Conservation (phyloP, 2,329 filamentous ascomycete species). For the Neospermospora avenae region DNA sequence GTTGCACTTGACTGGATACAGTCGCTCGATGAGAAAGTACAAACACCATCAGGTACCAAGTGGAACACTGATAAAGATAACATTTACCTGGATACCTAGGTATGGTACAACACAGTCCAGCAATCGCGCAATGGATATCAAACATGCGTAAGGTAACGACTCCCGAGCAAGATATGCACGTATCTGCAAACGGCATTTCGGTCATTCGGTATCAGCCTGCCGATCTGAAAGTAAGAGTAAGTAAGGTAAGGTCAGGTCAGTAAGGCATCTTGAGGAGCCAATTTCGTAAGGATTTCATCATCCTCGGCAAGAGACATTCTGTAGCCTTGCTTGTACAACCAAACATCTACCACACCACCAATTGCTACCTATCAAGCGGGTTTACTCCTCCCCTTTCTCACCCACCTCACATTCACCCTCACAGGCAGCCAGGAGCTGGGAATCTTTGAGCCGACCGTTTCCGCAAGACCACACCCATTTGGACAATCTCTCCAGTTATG, state of each 20-base stretch:
- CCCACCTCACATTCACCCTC: not conserved
- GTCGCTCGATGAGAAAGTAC: constrained; percentile 2
- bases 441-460: not conserved
- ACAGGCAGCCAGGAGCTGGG: not conserved
- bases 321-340: not conserved
- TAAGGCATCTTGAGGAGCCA: no score
- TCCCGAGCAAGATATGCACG: not conserved
- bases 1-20: constrained; percentile 9
- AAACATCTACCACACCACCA: not conserved
- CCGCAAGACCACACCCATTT: not conserved
- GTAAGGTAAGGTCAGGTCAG: no score
- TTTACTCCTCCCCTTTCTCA: not conserved
- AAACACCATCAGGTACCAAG: not conserved
- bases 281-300: not conserved
- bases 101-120: not conserved
- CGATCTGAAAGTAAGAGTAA: not conserved
- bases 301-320: not conserved
- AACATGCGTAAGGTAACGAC: not conserved
- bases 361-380: not conserved
- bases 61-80: no score
- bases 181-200: not conserved
- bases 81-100: no score
- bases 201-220: constrained; percentile 1
- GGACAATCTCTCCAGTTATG: not conserved
- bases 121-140: not conserved